Evolutionary conservation across 352 stramenopile species (phyloP).

Genomic region (Globisporangium cystogenes): DNA sequence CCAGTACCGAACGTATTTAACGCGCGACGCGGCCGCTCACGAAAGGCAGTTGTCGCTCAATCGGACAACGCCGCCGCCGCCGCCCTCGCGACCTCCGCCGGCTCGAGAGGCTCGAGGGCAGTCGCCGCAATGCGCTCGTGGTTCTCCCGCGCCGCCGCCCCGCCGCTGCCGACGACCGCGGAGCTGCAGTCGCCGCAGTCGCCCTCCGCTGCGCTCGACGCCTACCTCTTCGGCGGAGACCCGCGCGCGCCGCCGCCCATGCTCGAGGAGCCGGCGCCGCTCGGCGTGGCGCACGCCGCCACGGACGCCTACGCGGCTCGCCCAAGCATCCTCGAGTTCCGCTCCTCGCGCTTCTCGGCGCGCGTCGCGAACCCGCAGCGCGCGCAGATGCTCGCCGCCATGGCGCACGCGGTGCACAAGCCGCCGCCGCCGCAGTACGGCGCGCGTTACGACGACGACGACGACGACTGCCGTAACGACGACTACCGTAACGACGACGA

Average conservation of each 20-base stretch:
- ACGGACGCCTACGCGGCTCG: slow-evolving; percentile 21
- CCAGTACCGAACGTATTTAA: too few species aligned
- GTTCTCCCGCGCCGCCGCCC: slow-evolving; percentile 1
- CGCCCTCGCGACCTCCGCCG: too few species aligned
- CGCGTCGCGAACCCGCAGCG: slow-evolving; percentile 35
- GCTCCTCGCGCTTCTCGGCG: slow-evolving; percentile 30
- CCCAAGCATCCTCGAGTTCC: slow-evolving; percentile 44
- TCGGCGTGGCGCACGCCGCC: slow-evolving; percentile 19
- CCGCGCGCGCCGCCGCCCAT: slow-evolving; percentile 4
- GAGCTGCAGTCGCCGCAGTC: slow-evolving; percentile 2
- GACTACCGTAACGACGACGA: background rate
- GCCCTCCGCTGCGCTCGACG: slow-evolving; percentile 1
- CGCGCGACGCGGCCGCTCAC: too few species aligned
- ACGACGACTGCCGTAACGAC: too few species aligned
- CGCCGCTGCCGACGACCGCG: background rate
- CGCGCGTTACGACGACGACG: slow-evolving; percentile 1
- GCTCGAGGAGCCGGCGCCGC: slow-evolving; percentile 8
- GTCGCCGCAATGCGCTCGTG: slow-evolving; percentile 7
- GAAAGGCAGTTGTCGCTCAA: too few species aligned
- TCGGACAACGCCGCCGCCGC: too few species aligned
- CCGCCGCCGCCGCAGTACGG: slow-evolving; percentile 1
- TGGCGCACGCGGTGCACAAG: slow-evolving; percentile 14
- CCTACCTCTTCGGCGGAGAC: slow-evolving; percentile 9
- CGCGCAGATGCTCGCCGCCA: slow-evolving; percentile 35
- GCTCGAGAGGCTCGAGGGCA: too few species aligned